Evolutionary conservation across 2,329 filamentous ascomycete species (phyloP).

Genomic region (Trichoderma atroviride): DNA sequence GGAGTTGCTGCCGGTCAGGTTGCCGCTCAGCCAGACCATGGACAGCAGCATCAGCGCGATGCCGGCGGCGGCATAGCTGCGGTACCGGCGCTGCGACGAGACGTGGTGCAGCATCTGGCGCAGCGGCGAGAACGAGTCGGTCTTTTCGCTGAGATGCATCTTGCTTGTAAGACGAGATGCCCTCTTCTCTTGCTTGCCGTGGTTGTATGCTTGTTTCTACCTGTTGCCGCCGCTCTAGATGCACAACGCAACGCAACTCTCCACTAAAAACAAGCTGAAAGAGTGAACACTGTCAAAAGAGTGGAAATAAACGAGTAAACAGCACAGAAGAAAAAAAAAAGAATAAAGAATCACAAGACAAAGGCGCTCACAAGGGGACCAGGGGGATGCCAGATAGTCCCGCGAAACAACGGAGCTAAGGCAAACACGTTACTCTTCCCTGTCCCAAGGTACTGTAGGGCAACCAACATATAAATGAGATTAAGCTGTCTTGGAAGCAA

Average conservation of each 20-base stretch:
- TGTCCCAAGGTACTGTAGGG: slow-evolving; percentile 4
- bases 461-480: neutral
- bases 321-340: neutral
- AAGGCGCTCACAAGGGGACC: neutral
- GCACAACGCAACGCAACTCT: neutral
- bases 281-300: neutral
- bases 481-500: slow-evolving; percentile 9
- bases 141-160: slow-evolving; percentile 13
- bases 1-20: neutral
- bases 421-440: neutral
- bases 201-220: neutral
- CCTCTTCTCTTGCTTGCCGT: neutral
- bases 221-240: neutral
- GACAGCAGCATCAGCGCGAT: slow-evolving; percentile 8
- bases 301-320: neutral
- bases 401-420: neutral
- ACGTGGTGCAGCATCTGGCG: slow-evolving; percentile 1
- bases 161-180: neutral
- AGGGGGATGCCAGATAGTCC: neutral
- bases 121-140: slow-evolving; percentile 11
- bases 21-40: slow-evolving; percentile 16
- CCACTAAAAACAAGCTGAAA: neutral
- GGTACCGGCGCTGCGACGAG: slow-evolving; percentile 8
- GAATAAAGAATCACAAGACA: neutral
- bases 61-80: slow-evolving; percentile 21